Conservation (phyloP, 2,329 filamentous ascomycete species). For the Didymella glomerata region DNA sequence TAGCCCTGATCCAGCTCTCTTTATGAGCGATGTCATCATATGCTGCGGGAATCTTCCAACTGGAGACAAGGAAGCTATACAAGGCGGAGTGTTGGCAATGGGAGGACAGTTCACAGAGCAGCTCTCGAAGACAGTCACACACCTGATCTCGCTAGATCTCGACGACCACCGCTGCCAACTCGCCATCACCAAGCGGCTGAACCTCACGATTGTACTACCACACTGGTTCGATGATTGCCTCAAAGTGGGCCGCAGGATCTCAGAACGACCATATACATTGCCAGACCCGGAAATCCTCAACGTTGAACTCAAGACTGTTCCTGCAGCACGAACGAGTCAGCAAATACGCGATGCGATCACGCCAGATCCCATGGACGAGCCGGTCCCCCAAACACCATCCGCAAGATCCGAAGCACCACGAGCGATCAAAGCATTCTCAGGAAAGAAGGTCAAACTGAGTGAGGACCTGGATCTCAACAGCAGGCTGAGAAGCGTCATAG, state of each 20-base stretch:
- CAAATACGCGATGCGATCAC: conserved; percentile 47
- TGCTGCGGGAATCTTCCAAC: conserved; percentile 84
- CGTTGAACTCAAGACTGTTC: conserved; percentile 37
- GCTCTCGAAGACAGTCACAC: conserved; percentile 79
- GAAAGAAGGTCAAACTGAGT: conserved; percentile 79
- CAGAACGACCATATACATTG: conserved; percentile 83
- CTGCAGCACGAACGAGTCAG: conserved; percentile 59
- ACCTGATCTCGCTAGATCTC: conserved; percentile 83
- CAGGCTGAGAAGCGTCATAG: conserved; percentile 72
- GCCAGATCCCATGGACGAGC: conserved; percentile 41
- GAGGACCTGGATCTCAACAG: conserved; percentile 74
- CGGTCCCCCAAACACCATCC: conserved; percentile 29
- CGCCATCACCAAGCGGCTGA: conserved; percentile 70
- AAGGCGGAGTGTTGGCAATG: conserved; percentile 86
- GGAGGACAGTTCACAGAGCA: conserved; percentile 81
- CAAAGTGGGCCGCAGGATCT: conserved; percentile 88
- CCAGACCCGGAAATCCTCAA: conserved; percentile 83
- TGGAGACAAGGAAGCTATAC: conserved; percentile 89
- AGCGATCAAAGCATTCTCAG: conserved; percentile 71
- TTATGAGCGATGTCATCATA: conserved; percentile 85
- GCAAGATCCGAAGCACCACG: conserved; percentile 37
- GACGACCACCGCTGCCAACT: conserved; percentile 75
- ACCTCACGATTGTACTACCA: conserved; percentile 85
- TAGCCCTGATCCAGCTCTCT: conserved; percentile 88
- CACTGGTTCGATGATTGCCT: conserved; percentile 99